Percentiles rank a stretch among this genome's conserved stretches.
phyloP scores from a whole-genome alignment of 2,329 filamentous ascomycete genomes.

The Aureobasidium sp. region DNA sequence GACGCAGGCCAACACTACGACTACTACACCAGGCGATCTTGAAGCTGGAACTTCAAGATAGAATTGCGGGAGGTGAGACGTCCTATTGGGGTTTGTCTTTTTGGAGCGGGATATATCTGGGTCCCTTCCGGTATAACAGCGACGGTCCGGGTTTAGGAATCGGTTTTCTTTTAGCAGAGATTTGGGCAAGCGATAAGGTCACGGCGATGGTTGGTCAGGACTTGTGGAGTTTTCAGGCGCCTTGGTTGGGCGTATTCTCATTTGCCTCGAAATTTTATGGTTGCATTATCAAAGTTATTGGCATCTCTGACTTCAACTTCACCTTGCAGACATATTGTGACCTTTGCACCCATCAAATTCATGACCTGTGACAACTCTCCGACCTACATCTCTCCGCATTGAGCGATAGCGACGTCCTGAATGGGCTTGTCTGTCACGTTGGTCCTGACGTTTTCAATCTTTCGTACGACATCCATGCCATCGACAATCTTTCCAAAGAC shows the following conservation, averaged over 20 bases:
- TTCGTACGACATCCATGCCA: slow-evolving; percentile 82
- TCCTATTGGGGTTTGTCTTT: background rate
- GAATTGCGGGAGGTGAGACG: background rate
- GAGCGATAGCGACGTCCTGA: slow-evolving; percentile 72
- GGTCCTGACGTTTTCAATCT: slow-evolving; percentile 87
- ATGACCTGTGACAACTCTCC: background rate
- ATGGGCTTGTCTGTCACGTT: slow-evolving; percentile 68
- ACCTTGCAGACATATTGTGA: background rate
- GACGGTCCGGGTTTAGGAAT: background rate
- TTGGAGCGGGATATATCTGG: background rate
- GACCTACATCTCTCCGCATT: slow-evolving; percentile 85
- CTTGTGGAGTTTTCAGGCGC: background rate
- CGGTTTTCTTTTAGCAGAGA: background rate
- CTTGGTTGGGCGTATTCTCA: background rate
- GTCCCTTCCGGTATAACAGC: slow-evolving; percentile 2
- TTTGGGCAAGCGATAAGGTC: background rate
- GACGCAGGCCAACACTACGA: slow-evolving; percentile 6
- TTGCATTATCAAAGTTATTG: background rate
- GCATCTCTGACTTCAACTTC: background rate
- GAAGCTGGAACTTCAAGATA: slow-evolving; percentile 23
- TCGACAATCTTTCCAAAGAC: slow-evolving; percentile 89
- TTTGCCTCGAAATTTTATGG: background rate
- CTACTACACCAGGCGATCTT: slow-evolving; percentile 22
- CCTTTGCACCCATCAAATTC: background rate
- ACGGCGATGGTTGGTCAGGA: background rate